Evolutionary conservation across 345 rosid species (phyloP).

Genomic region (Rhizophora mangle): DNA sequence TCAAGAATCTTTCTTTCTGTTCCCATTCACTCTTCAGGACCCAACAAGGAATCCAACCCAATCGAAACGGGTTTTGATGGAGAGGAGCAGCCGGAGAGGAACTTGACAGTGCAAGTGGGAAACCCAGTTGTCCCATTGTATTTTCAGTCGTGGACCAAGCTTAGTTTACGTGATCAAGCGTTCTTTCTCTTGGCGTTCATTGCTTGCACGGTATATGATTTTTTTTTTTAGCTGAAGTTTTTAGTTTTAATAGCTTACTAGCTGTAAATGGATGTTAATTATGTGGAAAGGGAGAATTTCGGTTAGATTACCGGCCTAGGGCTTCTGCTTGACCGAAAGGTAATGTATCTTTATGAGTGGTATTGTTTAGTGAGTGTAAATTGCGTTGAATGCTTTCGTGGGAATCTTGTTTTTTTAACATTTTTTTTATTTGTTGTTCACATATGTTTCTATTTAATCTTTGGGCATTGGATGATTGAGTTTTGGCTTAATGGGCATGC

Average conservation of each 20-base stretch:
- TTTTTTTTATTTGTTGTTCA: too few relatives aligned
- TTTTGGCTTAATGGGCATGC: not conserved
- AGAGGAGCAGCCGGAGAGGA: slow-evolving; percentile 23
- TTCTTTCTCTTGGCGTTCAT: slow-evolving; percentile 69
- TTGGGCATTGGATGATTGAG: not conserved
- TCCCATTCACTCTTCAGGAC: slow-evolving; percentile 31
- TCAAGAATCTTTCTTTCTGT: slow-evolving; percentile 23
- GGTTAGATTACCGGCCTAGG: too few relatives aligned
- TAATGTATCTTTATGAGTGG: too few relatives aligned
- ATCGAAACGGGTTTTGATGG: slow-evolving; percentile 9
- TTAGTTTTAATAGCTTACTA: not conserved
- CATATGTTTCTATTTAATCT: not conserved
- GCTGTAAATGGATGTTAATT: not conserved
- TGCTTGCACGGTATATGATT: slow-evolving; percentile 63
- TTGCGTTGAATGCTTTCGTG: too few relatives aligned
- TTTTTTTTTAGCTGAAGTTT: not conserved
- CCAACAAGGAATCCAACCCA: slow-evolving; percentile 25
- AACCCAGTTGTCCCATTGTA: slow-evolving; percentile 42
- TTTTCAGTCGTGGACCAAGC: slow-evolving; percentile 34
- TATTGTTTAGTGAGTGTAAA: too few relatives aligned
- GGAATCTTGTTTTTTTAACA: too few relatives aligned
- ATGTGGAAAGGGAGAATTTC: too few relatives aligned
- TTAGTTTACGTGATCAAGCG: slow-evolving; percentile 65
- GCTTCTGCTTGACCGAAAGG: too few relatives aligned
- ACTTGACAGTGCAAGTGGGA: slow-evolving; percentile 50